These are phyloP conservation scores for Pythium aquatile DNA, from an alignment of 352 stramenopile genomes.

Conservation along the genomic window DNA sequence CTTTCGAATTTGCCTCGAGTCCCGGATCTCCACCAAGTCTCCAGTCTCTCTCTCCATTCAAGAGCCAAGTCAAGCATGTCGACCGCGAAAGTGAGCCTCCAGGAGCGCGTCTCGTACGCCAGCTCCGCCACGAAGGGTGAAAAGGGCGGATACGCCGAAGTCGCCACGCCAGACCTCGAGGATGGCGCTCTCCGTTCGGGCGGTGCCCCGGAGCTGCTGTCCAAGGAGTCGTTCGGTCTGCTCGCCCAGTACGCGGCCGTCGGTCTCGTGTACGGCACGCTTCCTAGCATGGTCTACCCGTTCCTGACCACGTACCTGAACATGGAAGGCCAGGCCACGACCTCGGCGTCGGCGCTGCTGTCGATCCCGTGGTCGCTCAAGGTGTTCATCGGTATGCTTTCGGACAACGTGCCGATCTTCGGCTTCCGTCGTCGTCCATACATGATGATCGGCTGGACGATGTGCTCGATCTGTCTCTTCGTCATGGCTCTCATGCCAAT, in stretches of 20 bases:
- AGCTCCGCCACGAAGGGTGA: conserved; percentile 27
- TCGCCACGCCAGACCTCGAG: conserved; percentile 10
- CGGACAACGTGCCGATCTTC: conserved; percentile 40
- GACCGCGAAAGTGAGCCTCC: conserved; percentile 18
- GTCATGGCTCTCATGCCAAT: conserved; percentile 32
- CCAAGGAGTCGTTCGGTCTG: conserved; percentile 30
- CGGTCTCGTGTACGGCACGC: conserved; percentile 31
- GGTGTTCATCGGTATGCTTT: conserved; percentile 40
- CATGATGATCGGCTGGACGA: conserved; percentile 38
- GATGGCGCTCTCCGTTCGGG: conserved; percentile 27
- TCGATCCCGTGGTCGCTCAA: conserved; percentile 42
- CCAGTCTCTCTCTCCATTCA: not conserved
- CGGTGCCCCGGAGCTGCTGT: conserved; percentile 25
- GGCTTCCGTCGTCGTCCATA: conserved; percentile 42
- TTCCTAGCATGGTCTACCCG: conserved; percentile 34
- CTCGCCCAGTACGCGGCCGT: conserved; percentile 34
- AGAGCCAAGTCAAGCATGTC: conserved; percentile 14
- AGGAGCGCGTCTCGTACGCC: conserved; percentile 28
- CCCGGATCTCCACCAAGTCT: not conserved
- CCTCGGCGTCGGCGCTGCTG: conserved; percentile 29
- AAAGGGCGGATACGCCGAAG: conserved; percentile 2
- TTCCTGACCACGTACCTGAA: conserved; percentile 35
- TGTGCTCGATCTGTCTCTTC: conserved; percentile 24
- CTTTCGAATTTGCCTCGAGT: conserved; percentile 17
- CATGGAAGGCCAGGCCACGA: conserved; percentile 32